Conservation (phyloP, 1,284 basidiomycete genomes). For the Trametes sp. region DNA sequence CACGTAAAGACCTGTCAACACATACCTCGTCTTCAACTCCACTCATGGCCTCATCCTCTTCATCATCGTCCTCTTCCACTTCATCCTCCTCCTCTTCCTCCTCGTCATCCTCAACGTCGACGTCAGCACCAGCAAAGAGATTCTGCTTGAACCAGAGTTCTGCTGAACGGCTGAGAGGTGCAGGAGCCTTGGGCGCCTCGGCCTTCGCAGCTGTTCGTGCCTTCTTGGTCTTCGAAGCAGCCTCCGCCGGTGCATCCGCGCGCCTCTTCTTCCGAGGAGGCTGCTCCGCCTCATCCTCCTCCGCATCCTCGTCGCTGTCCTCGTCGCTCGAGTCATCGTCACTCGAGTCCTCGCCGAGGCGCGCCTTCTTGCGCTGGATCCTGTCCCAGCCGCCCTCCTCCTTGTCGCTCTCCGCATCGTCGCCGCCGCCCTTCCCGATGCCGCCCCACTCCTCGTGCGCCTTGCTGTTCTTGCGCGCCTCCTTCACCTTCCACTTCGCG, state of each 20-base stretch:
- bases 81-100: conserved; percentile 49
- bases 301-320: conserved; percentile 55
- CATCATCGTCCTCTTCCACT: conserved; percentile 42
- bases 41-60: conserved; percentile 40
- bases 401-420: conserved; percentile 54
- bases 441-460: conserved; percentile 84
- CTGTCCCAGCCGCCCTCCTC: conserved; percentile 83
- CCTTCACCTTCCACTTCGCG: conserved; percentile 89
- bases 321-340: conserved; percentile 60
- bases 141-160: conserved; percentile 96
- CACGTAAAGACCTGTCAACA: conserved; percentile 15
- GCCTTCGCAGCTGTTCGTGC: conserved; percentile 51
- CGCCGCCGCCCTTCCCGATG: conserved; percentile 58
- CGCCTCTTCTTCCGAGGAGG: conserved; percentile 51
- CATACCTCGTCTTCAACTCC: conserved; percentile 21
- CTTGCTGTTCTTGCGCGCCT: conserved; percentile 80
- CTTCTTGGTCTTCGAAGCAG: conserved; percentile 49
- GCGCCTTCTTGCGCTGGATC: conserved; percentile 68
- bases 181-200: conserved; percentile 44
- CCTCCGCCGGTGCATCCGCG: conserved; percentile 42
- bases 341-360: conserved; percentile 61
- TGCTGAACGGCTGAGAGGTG: conserved; percentile 56
- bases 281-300: conserved; percentile 56
- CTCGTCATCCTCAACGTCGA: conserved; percentile 55
- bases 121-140: conserved; percentile 83